These are phyloP conservation scores for Chrysosporium queenslandicum DNA, from an alignment of 2,329 filamentous ascomycete genomes.

Conservation along the genomic window DNA sequence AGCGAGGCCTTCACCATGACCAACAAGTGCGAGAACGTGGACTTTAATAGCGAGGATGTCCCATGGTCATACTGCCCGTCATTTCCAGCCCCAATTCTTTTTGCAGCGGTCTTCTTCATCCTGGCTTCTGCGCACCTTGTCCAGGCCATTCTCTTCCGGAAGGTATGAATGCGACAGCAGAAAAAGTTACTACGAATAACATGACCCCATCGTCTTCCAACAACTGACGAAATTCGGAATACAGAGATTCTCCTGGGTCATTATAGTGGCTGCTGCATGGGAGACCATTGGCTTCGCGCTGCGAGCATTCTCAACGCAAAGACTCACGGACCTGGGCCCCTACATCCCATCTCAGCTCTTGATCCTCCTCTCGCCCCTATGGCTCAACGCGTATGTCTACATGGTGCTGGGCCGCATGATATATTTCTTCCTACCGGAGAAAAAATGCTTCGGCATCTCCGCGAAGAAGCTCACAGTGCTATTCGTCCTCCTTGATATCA, in stretches of 20 bases:
- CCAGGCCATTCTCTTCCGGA: conserved; percentile 15
- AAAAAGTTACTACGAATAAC: no score
- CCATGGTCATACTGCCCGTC: conserved; percentile 18
- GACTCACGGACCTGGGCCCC: conserved; percentile 11
- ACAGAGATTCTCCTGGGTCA: conserved; percentile 19
- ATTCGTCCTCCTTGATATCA: conserved; percentile 37
- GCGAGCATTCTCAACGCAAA: conserved; percentile 12
- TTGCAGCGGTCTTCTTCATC: conserved; percentile 13
- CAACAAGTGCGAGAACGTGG: conserved; percentile 8
- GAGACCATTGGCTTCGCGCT: conserved; percentile 16
- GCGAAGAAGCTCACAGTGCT: conserved; percentile 30
- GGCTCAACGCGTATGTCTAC: conserved; percentile 41
- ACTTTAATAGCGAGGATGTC: conserved; percentile 12
- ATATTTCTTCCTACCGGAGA: conserved; percentile 35
- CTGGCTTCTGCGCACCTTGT: conserved; percentile 11
- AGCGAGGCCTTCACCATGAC: conserved; percentile 1
- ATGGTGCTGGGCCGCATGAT: conserved; percentile 41
- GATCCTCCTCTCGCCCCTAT: conserved; percentile 17
- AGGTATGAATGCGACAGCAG: conserved; percentile 8
- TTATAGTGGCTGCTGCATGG: conserved; percentile 15
- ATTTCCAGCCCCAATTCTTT: conserved; percentile 14
- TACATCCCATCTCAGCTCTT: conserved; percentile 16
- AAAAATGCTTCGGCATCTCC: conserved; percentile 31
- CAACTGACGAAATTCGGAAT: no score
- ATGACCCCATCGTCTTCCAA: no score